A percentile compares a stretch with the other conserved stretches of the same genome.
Conservation (phyloP, 2,329 filamentous ascomycete genomes). For the Alternaria hordeiaustralica region DNA sequence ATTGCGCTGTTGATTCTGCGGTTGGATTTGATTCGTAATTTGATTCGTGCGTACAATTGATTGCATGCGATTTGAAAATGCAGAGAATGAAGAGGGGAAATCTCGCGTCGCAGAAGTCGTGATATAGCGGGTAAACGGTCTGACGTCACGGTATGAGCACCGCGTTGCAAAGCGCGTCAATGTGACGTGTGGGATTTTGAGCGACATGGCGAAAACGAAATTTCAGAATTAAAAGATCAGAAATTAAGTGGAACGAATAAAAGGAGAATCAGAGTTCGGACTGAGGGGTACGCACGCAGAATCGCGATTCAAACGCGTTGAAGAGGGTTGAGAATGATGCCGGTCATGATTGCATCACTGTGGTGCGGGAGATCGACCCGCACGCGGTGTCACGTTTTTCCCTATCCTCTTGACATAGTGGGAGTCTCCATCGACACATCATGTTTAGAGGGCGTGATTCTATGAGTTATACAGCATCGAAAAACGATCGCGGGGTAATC, state of each 20-base stretch:
- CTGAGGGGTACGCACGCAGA: background rate
- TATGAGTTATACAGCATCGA: too few species aligned
- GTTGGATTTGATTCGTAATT: slow-evolving; percentile 19
- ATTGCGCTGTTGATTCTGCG: slow-evolving; percentile 12
- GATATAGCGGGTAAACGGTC: slow-evolving; percentile 23
- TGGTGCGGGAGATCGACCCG: background rate
- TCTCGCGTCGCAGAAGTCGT: slow-evolving; percentile 13
- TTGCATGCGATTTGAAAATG: slow-evolving; percentile 11
- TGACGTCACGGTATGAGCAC: slow-evolving; percentile 34
- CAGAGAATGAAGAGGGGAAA: slow-evolving; percentile 2
- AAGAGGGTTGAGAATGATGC: background rate
- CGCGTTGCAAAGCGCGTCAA: slow-evolving; percentile 25
- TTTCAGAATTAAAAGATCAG: background rate
- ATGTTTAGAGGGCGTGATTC: background rate
- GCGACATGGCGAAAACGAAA: slow-evolving; percentile 8
- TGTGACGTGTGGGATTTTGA: slow-evolving; percentile 21
- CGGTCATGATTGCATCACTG: slow-evolving; percentile 18
- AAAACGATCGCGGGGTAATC: too few species aligned
- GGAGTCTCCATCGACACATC: background rate
- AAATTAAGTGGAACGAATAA: background rate
- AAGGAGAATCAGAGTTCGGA: background rate
- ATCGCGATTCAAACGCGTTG: background rate
- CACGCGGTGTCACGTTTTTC: slow-evolving; percentile 12
- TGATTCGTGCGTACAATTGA: slow-evolving; percentile 17
- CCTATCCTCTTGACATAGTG: background rate